Percentiles rank a stretch among this genome's conserved stretches.
These are phyloP conservation scores for Solanum commersonii DNA, from an alignment of 257 asterid species.

Conservation along the genomic window DNA sequence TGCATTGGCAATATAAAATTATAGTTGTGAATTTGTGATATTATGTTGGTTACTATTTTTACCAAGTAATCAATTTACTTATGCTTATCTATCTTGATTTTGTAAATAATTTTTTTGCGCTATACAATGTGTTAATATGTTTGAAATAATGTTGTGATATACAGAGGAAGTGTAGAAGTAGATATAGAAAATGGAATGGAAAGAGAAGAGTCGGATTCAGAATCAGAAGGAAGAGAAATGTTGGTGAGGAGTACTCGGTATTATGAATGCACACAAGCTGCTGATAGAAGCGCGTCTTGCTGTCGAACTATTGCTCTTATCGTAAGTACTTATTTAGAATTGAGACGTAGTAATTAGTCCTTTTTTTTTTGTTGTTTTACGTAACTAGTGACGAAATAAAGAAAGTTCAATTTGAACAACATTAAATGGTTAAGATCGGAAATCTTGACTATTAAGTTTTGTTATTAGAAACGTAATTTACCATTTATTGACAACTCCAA, in stretches of 20 bases:
- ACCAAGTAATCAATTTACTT: neutral
- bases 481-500: neutral
- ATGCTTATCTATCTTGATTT: neutral
- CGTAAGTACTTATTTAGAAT: constrained; percentile 28
- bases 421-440: neutral
- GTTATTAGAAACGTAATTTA: neutral
- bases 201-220: neutral
- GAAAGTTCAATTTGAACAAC: neutral
- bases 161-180: constrained; percentile 30
- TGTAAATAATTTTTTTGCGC: neutral
- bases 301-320: constrained; percentile 65
- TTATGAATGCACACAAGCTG: constrained; percentile 27
- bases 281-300: constrained; percentile 42
- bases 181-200: constrained; percentile 14
- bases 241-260: constrained; percentile 11
- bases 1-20: neutral
- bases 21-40: neutral
- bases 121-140: neutral
- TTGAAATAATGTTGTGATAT: neutral
- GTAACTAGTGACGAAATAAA: neutral
- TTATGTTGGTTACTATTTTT: neutral
- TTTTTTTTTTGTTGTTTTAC: neutral
- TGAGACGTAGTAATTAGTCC: neutral
- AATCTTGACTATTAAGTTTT: neutral
- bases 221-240: neutral